Base-by-base conservation (phyloP, 352 stramenopile species). In the Pythium phragmitis region DNA sequence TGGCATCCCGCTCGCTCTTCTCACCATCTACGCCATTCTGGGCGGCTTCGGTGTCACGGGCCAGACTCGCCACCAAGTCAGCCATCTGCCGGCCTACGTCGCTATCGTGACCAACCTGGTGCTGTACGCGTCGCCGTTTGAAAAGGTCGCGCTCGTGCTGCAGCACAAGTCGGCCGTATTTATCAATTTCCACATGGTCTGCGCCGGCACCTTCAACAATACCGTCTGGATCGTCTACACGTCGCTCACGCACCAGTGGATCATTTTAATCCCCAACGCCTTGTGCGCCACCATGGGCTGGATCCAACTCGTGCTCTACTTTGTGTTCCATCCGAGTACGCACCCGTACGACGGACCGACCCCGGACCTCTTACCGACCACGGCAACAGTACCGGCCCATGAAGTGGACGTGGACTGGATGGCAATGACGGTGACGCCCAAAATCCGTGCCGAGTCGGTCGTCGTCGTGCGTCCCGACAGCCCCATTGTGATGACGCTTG, bases 61-160 rank as follows among this genome's bases (percentile, higher is more conserved):
- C 4, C 75, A 88, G 57, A 69, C 55, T 57, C 67, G 48, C 12
- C 53, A 34, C 59, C 12, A 52, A 56, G 33, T 76, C 34, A 69
- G 61, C 37, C 63, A 70, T 30, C 41, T 82, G 9, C 51, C 75
- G 13, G 76, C 70, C 0, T 84, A 78, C 53, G 41, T 80, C 50
- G 61, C 63, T 6, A 75, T 84, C 48, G 23, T 76, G 7, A 72
- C 81, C n/a, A 76, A 65, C 6, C 19, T 85, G 47, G 50, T 85
- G 54, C 77, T 89, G 14, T 87, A 85, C 69, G 70, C 68, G 45
- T 85, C 77, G n/a, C 80, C 80, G 4, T 86, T 88, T 53, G 72
- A 83, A 41, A 85, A 79, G 47, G 71, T 84, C 60, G 60, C 52
- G 17, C 63, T 78, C 23, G 79, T 88, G 34, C 28, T 85, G 57